Evolutionary conservation across 1,284 basidiomycete species (phyloP), one percentile per base, ranked within the genome.

Genomic region (Psilocybe mexicana): DNA sequence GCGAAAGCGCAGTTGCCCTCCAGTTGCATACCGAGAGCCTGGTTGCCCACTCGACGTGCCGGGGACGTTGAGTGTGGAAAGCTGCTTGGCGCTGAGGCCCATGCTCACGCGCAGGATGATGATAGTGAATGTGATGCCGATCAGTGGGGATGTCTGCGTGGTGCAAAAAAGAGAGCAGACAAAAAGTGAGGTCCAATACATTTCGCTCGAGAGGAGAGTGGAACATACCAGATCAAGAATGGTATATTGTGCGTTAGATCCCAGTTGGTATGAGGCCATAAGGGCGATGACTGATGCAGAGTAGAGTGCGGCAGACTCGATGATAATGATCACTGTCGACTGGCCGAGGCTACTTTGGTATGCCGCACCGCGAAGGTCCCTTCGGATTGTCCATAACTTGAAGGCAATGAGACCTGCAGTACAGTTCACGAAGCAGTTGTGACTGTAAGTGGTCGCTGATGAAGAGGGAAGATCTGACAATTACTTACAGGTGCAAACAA

Each of bases 41-140:
- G 30, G 30, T 4, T 33, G 4, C 30, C 30, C 30, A 1, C 30
- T 33, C 1, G 30, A 33, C 5, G 10, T 28, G 11, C 35, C 40
- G 26, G 28, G 25, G 51, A 18, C 5, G 26, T 33, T 33, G 14
- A 47, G 26, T n/a, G 53, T 47, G 4, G 53, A 25, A 8, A 55
- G 46, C 11, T 55, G 53, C 35, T 38, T 55, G 2, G 53, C n/a
- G 43, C 53, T 55, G 6, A 55, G 47, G n/a, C 53, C 53, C 44
- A 55, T 25, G 44, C 53, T 55, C n/a, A 55, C 53, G 33, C 53
- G 53, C 44, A 55, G 45, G 43, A 55, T 47, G 36, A 55, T 55
- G 24, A 55, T 48, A 6, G 53, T 55, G 45, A 55, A 55, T 10
- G 53, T 55, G 7, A 55, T 55, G 26, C 53, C 53, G 48, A 55